Evolutionary conservation across 768 basidiomycete species (phyloP).

Genomic region (Mycena epipterygia): DNA sequence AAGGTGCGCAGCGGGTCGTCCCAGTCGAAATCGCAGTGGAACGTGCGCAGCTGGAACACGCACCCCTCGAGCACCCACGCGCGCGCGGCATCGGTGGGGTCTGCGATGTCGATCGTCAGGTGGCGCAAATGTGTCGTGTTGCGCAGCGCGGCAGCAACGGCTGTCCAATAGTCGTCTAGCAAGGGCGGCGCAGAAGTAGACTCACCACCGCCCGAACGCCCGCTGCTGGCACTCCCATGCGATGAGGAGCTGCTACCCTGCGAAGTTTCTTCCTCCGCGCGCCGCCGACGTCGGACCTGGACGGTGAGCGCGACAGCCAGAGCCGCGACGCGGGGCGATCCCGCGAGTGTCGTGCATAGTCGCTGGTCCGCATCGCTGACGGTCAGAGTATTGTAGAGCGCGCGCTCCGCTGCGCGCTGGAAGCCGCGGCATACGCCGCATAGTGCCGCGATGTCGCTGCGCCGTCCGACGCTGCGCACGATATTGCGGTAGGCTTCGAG

Average conservation of each 20-base stretch:
- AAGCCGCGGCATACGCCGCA: constrained; percentile 72
- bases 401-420: constrained; percentile 66
- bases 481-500: constrained; percentile 72
- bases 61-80: constrained; percentile 59
- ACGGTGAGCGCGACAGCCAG: constrained; percentile 71
- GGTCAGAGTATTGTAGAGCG: constrained; percentile 71
- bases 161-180: constrained; percentile 62
- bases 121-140: constrained; percentile 62
- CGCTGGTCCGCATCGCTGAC: constrained; percentile 55
- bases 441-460: constrained; percentile 67
- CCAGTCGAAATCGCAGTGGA: constrained; percentile 80
- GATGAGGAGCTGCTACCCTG: background rate
- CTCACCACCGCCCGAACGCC: background rate
- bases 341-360: constrained; percentile 63
- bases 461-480: constrained; percentile 64
- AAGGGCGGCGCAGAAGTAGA: constrained; percentile 21
- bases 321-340: constrained; percentile 60
- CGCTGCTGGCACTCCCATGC: background rate
- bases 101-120: constrained; percentile 64
- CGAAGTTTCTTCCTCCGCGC: constrained; percentile 37
- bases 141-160: constrained; percentile 63
- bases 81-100: constrained; percentile 49
- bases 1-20: constrained; percentile 67
- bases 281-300: constrained; percentile 50
- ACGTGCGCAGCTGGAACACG: constrained; percentile 68